phyloP scores from a whole-genome alignment of 352 stramenopile species.

The Phytophthora citricola region DNA sequence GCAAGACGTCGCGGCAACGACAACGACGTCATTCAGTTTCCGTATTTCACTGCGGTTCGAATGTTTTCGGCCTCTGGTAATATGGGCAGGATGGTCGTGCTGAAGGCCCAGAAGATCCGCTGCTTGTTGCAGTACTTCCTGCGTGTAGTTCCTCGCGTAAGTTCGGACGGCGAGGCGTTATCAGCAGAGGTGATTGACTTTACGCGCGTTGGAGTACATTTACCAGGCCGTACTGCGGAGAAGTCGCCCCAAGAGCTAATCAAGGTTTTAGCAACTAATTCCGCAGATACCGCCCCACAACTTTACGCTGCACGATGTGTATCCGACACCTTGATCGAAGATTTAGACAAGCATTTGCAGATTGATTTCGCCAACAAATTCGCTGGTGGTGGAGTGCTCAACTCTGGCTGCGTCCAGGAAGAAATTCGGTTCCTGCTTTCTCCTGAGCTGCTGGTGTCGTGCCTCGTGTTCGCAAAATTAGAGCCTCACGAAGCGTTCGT shows the following conservation, averaged over 20 bases:
- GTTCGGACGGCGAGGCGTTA: conserved; percentile 17
- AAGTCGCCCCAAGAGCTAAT: conserved; percentile 34
- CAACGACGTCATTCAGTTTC: conserved; percentile 47
- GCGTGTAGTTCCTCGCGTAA: conserved; percentile 46
- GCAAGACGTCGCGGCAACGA: conserved; percentile 5
- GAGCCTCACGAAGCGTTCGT: conserved; percentile 76
- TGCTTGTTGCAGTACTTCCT: conserved; percentile 78
- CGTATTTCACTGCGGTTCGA: conserved; percentile 53
- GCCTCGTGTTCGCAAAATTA: conserved; percentile 67
- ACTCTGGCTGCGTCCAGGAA: conserved; percentile 77
- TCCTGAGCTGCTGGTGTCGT: conserved; percentile 73
- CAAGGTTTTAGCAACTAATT: conserved; percentile 8
- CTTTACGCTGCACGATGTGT: conserved; percentile 37
- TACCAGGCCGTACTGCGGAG: conserved; percentile 15
- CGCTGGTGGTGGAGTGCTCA: conserved; percentile 76
- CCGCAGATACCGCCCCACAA: not conserved
- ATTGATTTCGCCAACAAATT: conserved; percentile 89
- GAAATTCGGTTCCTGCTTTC: conserved; percentile 86
- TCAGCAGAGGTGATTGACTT: conserved; percentile 61
- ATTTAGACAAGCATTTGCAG: conserved; percentile 66
- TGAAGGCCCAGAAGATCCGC: conserved; percentile 78
- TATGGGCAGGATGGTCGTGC: conserved; percentile 29
- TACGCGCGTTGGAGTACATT: conserved; percentile 48
- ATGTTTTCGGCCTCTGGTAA: conserved; percentile 44
- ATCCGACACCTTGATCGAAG: conserved; percentile 66